Conservation (phyloP, 257 asterid species). For the Parsonsia alboflavescens region DNA sequence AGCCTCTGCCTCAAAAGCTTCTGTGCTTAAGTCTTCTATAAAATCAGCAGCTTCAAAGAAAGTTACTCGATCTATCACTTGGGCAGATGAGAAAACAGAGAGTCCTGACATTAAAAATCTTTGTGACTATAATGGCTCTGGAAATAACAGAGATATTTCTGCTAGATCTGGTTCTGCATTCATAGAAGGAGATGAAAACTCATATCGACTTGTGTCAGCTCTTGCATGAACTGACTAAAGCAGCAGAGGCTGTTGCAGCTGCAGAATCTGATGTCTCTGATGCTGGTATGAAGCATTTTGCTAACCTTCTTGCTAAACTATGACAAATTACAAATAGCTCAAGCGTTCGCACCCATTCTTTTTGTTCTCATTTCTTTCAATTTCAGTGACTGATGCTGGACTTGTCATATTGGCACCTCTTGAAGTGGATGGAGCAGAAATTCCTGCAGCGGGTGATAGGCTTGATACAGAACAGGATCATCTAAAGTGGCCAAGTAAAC, state of each 20-base stretch:
- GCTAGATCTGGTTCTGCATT: slow-evolving; percentile 22
- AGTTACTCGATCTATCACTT: slow-evolving; percentile 50
- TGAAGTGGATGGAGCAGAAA: slow-evolving; percentile 33
- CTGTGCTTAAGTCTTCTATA: slow-evolving; percentile 55
- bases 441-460: slow-evolving; percentile 34
- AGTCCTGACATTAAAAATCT: slow-evolving; percentile 33
- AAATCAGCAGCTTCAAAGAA: slow-evolving; percentile 55
- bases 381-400: slow-evolving; percentile 72
- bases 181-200: slow-evolving; percentile 35
- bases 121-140: slow-evolving; percentile 33
- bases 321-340: not conserved
- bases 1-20: slow-evolving; percentile 25
- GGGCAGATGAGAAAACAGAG: slow-evolving; percentile 72
- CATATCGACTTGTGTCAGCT: slow-evolving; percentile 60
- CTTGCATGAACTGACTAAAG: slow-evolving; percentile 71
- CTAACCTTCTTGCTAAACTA: not conserved
- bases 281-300: slow-evolving; percentile 52
- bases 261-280: slow-evolving; percentile 55
- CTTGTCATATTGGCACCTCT: slow-evolving; percentile 55
- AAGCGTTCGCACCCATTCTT: slow-evolving; percentile 14
- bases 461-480: slow-evolving; percentile 38
- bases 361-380: slow-evolving; percentile 21
- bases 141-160: slow-evolving; percentile 26
- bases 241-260: slow-evolving; percentile 78
- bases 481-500: slow-evolving; percentile 71